phyloP scores from a whole-genome alignment of 257 asterid genomes.

The Prunella vulgaris region DNA sequence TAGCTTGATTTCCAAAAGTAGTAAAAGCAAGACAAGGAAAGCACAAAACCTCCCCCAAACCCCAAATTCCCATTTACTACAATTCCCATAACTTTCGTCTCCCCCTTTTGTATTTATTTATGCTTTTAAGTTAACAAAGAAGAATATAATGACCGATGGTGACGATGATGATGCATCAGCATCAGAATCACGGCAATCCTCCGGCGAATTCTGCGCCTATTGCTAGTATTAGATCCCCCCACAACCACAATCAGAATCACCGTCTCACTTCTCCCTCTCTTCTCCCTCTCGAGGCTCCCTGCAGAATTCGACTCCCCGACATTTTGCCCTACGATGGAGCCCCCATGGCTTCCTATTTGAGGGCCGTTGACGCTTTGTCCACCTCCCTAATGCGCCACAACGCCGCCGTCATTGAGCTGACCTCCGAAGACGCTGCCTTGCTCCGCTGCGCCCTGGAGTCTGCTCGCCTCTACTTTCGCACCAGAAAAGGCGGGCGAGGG shows the following conservation, averaged over 20 bases:
- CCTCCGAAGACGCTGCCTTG: slow-evolving; percentile 57
- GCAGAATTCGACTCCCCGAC: slow-evolving; percentile 66
- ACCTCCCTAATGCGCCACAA: slow-evolving; percentile 78
- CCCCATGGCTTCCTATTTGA: slow-evolving; percentile 45
- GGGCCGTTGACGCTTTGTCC: slow-evolving; percentile 76
- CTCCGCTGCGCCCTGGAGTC: slow-evolving; percentile 82
- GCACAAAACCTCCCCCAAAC: slow-evolving; percentile 19
- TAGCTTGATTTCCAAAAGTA: background rate
- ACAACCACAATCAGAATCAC: slow-evolving; percentile 14
- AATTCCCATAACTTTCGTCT: background rate
- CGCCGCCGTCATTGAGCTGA: slow-evolving; percentile 86
- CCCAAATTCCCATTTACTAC: slow-evolving; percentile 4
- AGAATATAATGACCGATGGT: slow-evolving; percentile 37
- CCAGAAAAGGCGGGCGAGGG: slow-evolving; percentile 61
- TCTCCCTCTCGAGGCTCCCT: slow-evolving; percentile 36
- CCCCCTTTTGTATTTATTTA: background rate
- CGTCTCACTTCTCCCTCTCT: slow-evolving; percentile 30
- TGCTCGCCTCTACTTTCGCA: slow-evolving; percentile 62
- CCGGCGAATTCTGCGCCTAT: slow-evolving; percentile 25
- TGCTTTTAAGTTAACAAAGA: background rate
- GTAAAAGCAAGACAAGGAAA: background rate
- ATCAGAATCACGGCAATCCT: slow-evolving; percentile 32
- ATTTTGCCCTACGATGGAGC: slow-evolving; percentile 83
- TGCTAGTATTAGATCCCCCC: slow-evolving; percentile 26
- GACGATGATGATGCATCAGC: slow-evolving; percentile 39